A percentile compares a stretch with the other conserved stretches of the same genome.
phyloP scores from a whole-genome alignment of 495 filamentous ascomycete genomes.

The Geoglossum glabrum region DNA sequence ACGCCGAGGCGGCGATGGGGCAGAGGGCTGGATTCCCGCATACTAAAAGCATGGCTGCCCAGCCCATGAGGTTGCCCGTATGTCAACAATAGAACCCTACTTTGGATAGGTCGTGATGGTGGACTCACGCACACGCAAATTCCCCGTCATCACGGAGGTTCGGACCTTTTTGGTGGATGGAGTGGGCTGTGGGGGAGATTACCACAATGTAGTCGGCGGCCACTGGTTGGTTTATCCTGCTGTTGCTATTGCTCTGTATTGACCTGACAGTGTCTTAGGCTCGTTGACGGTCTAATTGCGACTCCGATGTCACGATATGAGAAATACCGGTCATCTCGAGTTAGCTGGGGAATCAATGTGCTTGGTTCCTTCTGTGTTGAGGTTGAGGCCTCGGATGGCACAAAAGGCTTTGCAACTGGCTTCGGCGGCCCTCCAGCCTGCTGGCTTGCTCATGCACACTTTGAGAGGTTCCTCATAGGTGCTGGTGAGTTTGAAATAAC shows the following conservation, averaged over 20 bases:
- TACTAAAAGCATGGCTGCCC: neutral
- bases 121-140: conserved; percentile 13
- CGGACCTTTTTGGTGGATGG: conserved; percentile 68
- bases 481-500: conserved; percentile 26
- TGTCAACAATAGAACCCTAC: neutral
- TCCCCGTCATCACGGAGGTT: conserved; percentile 61
- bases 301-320: conserved; percentile 82
- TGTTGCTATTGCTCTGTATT: neutral
- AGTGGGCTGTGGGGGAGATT: conserved; percentile 77
- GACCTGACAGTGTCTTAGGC: conserved; percentile 46
- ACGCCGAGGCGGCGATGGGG: neutral
- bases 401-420: conserved; percentile 78
- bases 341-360: conserved; percentile 91
- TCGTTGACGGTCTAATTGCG: conserved; percentile 77
- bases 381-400: conserved; percentile 71
- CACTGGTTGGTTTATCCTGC: neutral
- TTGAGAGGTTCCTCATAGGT: conserved; percentile 75
- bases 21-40: neutral
- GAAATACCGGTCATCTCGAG: conserved; percentile 66
- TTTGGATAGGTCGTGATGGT: neutral
- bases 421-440: conserved; percentile 86
- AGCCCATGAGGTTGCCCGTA: neutral
- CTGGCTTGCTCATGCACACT: conserved; percentile 82
- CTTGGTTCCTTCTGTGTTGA: conserved; percentile 87
- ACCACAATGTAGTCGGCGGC: conserved; percentile 73